phyloP scores from a whole-genome alignment of 331 rosid genomes.

The Erythrophleum ivorense region DNA sequence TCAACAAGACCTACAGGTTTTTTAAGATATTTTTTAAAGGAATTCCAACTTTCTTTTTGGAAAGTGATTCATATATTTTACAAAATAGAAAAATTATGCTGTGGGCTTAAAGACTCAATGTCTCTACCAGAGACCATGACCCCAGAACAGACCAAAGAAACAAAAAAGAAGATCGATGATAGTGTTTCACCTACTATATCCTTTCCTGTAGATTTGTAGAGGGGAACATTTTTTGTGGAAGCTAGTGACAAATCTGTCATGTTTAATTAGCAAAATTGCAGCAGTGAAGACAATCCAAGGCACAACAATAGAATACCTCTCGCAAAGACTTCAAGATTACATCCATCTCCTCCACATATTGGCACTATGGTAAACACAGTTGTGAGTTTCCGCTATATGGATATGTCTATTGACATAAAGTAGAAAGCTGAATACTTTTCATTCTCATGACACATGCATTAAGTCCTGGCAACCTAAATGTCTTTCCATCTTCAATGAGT shows the following conservation, averaged over 20 bases:
- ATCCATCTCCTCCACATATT: constrained; percentile 1
- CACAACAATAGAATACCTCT: neutral
- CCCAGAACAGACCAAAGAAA: neutral
- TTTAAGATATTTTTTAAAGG: neutral
- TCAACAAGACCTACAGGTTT: neutral
- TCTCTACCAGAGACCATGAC: neutral
- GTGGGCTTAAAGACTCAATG: neutral
- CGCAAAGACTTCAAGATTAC: neutral
- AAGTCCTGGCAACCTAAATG: neutral
- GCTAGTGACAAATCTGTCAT: neutral
- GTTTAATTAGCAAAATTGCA: constrained; percentile 9
- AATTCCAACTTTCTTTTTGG: neutral
- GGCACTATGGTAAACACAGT: neutral
- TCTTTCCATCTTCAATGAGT: neutral
- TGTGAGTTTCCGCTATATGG: neutral
- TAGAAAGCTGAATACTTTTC: neutral
- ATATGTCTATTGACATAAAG: neutral
- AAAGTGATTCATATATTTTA: neutral
- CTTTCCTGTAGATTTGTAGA: neutral
- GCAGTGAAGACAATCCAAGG: neutral
- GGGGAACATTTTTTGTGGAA: neutral
- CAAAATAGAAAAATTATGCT: neutral
- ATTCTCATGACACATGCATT: neutral
- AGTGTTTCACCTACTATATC: too few species aligned
- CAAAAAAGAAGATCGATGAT: neutral